Evolutionary conservation across 176 grass and related monocot species (phyloP).

Genomic region (Oryza officinalis): DNA sequence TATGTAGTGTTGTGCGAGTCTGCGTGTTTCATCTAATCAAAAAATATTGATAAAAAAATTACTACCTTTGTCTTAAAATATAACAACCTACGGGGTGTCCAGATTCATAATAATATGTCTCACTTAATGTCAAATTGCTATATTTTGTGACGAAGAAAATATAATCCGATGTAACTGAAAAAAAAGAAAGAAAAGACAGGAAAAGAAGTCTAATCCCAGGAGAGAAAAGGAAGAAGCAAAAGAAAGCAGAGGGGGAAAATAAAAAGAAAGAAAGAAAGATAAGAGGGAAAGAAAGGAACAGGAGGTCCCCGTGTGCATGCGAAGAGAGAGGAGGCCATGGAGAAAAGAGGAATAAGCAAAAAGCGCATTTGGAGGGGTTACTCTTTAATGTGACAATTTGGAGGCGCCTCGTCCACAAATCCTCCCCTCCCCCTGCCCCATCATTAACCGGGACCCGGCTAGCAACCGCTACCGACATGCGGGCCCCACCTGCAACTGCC

Average conservation of each 20-base stretch:
- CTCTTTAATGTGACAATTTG: slow-evolving; percentile 35
- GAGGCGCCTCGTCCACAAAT: neutral
- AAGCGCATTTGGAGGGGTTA: slow-evolving; percentile 41
- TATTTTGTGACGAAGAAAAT: too few relatives aligned
- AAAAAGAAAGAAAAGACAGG: neutral
- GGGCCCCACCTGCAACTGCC: slow-evolving; percentile 15
- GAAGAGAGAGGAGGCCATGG: slow-evolving; percentile 1
- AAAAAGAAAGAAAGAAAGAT: neutral
- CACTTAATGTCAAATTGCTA: too few relatives aligned
- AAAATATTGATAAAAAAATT: too few relatives aligned
- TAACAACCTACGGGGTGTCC: too few relatives aligned
- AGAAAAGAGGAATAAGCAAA: slow-evolving; percentile 50
- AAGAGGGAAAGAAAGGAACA: slow-evolving; percentile 29
- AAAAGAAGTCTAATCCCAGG: neutral
- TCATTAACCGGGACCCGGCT: too few relatives aligned
- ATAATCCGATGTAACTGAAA: too few relatives aligned
- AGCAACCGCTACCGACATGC: neutral
- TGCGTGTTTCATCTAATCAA: too few relatives aligned
- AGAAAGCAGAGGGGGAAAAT: neutral
- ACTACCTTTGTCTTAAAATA: too few relatives aligned
- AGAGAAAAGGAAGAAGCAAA: neutral
- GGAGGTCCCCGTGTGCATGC: slow-evolving; percentile 43
- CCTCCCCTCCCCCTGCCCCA: neutral
- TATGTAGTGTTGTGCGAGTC: too few relatives aligned
- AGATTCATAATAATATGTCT: too few relatives aligned